These are phyloP conservation scores for Rhexocercosporidium sp. DNA, from an alignment of 2,329 filamentous ascomycete species.

Conservation along the genomic window DNA sequence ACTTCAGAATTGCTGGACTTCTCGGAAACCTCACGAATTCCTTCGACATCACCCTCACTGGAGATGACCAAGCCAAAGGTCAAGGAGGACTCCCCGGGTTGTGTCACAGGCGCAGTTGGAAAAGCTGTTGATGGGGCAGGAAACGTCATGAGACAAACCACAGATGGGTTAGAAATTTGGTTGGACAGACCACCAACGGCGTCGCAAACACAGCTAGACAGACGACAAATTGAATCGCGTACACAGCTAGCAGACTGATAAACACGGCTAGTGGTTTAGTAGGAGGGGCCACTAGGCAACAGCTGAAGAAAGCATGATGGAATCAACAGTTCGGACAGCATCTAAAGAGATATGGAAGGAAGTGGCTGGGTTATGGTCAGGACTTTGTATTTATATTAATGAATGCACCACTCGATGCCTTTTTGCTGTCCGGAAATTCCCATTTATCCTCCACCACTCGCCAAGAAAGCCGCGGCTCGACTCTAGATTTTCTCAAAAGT, in stretches of 20 bases:
- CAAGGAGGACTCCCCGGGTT: slow-evolving; percentile 47
- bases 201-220: slow-evolving; percentile 31
- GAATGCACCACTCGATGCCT: not conserved
- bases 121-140: slow-evolving; percentile 46
- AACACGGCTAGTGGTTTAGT: slow-evolving; percentile 8
- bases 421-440: too few relatives aligned
- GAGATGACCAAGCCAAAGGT: slow-evolving; percentile 45
- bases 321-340: too few relatives aligned
- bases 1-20: slow-evolving; percentile 38
- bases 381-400: not conserved
- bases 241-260: slow-evolving; percentile 23
- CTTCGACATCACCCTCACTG: slow-evolving; percentile 47
- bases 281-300: slow-evolving; percentile 7
- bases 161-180: slow-evolving; percentile 43
- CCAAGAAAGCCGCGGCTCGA: not conserved
- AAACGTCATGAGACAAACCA: slow-evolving; percentile 40
- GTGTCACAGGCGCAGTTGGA: slow-evolving; percentile 39
- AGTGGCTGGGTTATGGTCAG: not conserved
- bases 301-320: not conserved
- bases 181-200: slow-evolving; percentile 37
- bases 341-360: too few relatives aligned
- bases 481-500: not conserved
- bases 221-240: slow-evolving; percentile 30
- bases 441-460: too few relatives aligned
- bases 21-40: slow-evolving; percentile 44